Evolutionary conservation across 176 grass and related monocot genomes (phyloP), one percentile per base, ranked within the genome.

Genomic region (Sorghum bicolor): DNA sequence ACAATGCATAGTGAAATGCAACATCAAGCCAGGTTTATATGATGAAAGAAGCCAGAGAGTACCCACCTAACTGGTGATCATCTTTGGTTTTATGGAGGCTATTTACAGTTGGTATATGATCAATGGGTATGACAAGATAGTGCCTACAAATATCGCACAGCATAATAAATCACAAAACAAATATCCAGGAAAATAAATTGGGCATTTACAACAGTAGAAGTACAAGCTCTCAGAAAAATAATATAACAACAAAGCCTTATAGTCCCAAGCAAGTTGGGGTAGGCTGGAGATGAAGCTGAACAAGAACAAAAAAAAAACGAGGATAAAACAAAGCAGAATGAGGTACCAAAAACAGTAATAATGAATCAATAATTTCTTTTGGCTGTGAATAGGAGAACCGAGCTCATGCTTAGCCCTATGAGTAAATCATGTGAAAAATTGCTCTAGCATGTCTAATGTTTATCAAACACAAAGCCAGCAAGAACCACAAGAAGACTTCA

Each of bases 121-220:
- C 78, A 19, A 96, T 70, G 47, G 96, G 96, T 90, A 96, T 91
- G 77, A 96, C 91, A 74, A 99, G 91, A 86, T 96, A 99, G 78
- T 96, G 96, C 78, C 96, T 99, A 66, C n/a, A 82, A 82, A 83
- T 4, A 60, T 77, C 20, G 45, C 28, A 60, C 17, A 83, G 10
- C 6, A 78, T 24, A 22, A 32, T 28, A 32, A 1, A 75, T 28
- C 3, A 24, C 45, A 19, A 79, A 47, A 72, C 19, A 53, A 70
- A 65, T 47, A 7, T 77, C 67, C 2, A 72, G 58, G 57, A 25
- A 11, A 58, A 61, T 9, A 58, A 75, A 26, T 22, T 37, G 22
- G 2, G 5, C 6, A 17, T 36, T 1, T 61, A 12, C 0, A 57
- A n/a, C 55, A 24, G 52, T 29, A 26, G 17, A 79, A 58, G 61